phyloP scores from a whole-genome alignment of 176 grass and related monocot species.

The Aegilops speltoides region DNA sequence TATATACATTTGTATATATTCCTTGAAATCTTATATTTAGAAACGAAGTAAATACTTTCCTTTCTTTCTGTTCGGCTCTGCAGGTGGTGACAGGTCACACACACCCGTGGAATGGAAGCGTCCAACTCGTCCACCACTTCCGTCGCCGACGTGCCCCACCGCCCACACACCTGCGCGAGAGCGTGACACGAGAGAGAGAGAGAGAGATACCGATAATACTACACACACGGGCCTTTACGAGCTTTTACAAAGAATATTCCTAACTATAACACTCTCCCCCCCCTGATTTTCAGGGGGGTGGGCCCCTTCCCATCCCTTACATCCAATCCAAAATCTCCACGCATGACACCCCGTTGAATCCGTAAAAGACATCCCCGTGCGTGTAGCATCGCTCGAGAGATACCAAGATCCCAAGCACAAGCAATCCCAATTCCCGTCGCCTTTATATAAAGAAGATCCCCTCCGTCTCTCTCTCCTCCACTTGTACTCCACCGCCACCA shows the following conservation, averaged over 20 bases:
- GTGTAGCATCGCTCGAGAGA: neutral
- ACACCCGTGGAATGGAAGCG: neutral
- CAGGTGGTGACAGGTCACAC: neutral
- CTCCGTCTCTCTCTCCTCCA: neutral
- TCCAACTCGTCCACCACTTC: neutral
- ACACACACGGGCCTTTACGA: too few relatives aligned
- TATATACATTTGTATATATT: too few relatives aligned
- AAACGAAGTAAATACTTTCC: too few relatives aligned
- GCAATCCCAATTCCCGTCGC: neutral
- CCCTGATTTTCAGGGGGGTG: too few relatives aligned
- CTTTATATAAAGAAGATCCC: conserved; percentile 15
- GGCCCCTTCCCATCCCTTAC: too few relatives aligned
- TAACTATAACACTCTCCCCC: too few relatives aligned
- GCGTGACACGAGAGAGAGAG: neutral
- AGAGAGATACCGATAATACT: too few relatives aligned
- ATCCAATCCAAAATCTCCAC: too few relatives aligned
- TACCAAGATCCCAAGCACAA: conserved; percentile 16
- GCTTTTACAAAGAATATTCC: too few relatives aligned
- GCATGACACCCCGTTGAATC: too few relatives aligned
- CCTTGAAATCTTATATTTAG: too few relatives aligned
- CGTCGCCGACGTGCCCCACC: neutral
- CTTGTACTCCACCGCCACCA: conserved; percentile 18
- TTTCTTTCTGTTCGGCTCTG: neutral
- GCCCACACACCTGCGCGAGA: neutral
- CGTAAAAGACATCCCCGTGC: too few relatives aligned